Conservation (phyloP, 1,284 basidiomycete genomes). For the Apiotrichum laibachii region DNA sequence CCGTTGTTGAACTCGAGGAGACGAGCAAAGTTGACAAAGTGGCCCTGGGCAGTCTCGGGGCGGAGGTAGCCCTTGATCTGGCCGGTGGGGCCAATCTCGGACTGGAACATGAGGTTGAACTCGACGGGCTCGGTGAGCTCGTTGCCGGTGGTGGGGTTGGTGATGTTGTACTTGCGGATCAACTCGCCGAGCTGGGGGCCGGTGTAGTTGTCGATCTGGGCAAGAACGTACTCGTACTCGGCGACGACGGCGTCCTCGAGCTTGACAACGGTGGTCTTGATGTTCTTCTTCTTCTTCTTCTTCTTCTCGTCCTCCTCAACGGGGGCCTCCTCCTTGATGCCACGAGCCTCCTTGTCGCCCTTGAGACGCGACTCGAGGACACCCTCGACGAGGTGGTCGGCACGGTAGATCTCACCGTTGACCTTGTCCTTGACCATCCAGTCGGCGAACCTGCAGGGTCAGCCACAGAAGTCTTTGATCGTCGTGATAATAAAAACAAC, state of each 20-base stretch:
- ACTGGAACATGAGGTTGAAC: slow-evolving; percentile 99
- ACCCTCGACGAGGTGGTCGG: slow-evolving; percentile 93
- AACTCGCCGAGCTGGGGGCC: slow-evolving; percentile 86
- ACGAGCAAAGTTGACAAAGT: slow-evolving; percentile 98
- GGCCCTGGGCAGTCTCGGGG: slow-evolving; percentile 97
- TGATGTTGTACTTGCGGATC: slow-evolving; percentile 76
- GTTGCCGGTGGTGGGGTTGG: slow-evolving; percentile 90
- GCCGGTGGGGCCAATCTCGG: slow-evolving; percentile 95
- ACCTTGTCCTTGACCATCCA: slow-evolving; percentile 98
- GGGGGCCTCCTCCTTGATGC: slow-evolving; percentile 57
- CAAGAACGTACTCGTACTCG: slow-evolving; percentile 79
- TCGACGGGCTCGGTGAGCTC: slow-evolving; percentile 87
- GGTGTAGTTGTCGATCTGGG: slow-evolving; percentile 92
- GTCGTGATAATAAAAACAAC: not conserved
- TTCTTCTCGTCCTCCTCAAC: slow-evolving; percentile 63
- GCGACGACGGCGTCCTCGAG: slow-evolving; percentile 71
- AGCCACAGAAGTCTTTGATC: not conserved
- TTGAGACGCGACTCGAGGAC: slow-evolving; percentile 87
- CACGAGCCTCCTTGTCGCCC: slow-evolving; percentile 90
- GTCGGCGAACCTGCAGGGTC: slow-evolving; percentile 69
- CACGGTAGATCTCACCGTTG: slow-evolving; percentile 94
- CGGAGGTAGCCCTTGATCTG: slow-evolving; percentile 97
- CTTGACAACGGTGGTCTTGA: slow-evolving; percentile 72
- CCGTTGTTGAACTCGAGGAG: slow-evolving; percentile 98
- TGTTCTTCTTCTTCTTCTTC: slow-evolving; percentile 80